Evolutionary conservation across 139 green algal genomes (phyloP).

Genomic region (Coelastrella sp.): DNA sequence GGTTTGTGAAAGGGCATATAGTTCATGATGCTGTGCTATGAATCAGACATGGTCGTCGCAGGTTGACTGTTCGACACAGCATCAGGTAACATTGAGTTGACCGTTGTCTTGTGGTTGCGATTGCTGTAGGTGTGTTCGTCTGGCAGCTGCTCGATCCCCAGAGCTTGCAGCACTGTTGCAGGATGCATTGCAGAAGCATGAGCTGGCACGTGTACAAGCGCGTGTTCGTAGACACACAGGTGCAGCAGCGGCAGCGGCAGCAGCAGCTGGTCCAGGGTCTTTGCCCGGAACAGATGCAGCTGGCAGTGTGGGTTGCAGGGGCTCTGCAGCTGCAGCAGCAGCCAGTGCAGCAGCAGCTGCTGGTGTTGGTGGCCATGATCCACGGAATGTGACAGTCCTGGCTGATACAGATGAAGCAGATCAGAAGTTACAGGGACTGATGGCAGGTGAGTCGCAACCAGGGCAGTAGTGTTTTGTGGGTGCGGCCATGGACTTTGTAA

Average conservation of each 20-base stretch:
- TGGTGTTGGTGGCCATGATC: slow-evolving; percentile 20
- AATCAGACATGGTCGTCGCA: too few species aligned
- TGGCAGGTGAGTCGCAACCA: slow-evolving; percentile 5
- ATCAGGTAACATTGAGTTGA: too few species aligned
- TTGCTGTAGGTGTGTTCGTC: slow-evolving; percentile 43
- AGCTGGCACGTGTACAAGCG: slow-evolving; percentile 36
- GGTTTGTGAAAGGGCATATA: too few species aligned
- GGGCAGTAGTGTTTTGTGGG: neutral
- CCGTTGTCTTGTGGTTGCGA: too few species aligned
- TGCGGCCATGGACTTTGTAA: too few species aligned
- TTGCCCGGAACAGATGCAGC: neutral
- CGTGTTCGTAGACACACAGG: slow-evolving; percentile 34
- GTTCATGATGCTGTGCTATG: too few species aligned
- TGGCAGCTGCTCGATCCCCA: slow-evolving; percentile 30
- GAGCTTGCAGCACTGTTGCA: slow-evolving; percentile 20
- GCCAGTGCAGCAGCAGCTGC: slow-evolving; percentile 14
- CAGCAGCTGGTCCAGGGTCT: slow-evolving; percentile 24
- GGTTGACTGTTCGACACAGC: too few species aligned
- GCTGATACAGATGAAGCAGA: slow-evolving; percentile 13
- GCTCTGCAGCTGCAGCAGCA: slow-evolving; percentile 22
- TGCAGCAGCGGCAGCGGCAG: slow-evolving; percentile 29
- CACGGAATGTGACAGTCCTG: slow-evolving; percentile 34
- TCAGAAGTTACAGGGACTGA: slow-evolving; percentile 17
- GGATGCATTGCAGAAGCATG: slow-evolving; percentile 21
- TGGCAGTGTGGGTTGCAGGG: neutral